Percentiles rank a stretch among this genome's conserved stretches.
These are phyloP conservation scores for Colletotrichum magnum DNA, from an alignment of 2,329 filamentous ascomycete genomes.

Conservation along the genomic window DNA sequence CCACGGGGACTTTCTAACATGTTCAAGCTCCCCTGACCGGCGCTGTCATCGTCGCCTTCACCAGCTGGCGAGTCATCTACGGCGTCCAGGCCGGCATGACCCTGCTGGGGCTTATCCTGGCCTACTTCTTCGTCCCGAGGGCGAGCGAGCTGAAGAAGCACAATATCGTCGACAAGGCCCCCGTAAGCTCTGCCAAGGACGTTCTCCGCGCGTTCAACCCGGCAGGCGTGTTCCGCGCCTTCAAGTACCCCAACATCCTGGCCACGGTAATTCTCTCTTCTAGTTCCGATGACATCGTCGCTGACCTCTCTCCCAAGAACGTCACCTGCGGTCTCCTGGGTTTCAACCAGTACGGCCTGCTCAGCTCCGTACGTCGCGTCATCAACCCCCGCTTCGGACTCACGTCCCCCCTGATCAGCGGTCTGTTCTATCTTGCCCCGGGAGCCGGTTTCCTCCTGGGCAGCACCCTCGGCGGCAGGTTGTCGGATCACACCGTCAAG, in stretches of 20 bases:
- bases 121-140: constrained; percentile 75
- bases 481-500: constrained; percentile 74
- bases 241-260: constrained; percentile 74
- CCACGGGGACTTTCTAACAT: background rate
- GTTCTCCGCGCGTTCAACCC: constrained; percentile 72
- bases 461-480: constrained; percentile 78
- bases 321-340: constrained; percentile 59
- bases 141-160: constrained; percentile 71
- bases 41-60: constrained; percentile 78
- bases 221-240: constrained; percentile 73
- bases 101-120: constrained; percentile 66
- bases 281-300: background rate
- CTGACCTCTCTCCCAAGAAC: background rate
- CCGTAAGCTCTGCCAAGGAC: constrained; percentile 30
- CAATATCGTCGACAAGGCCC: constrained; percentile 65
- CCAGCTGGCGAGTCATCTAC: constrained; percentile 79
- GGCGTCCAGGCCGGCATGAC: constrained; percentile 77
- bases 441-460: constrained; percentile 77
- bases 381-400: constrained; percentile 79
- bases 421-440: constrained; percentile 79
- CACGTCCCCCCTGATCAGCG: constrained; percentile 73
- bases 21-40: constrained; percentile 51
- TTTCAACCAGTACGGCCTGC: constrained; percentile 80
- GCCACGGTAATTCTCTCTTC: constrained; percentile 62
- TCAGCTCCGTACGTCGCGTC: constrained; percentile 78